Base-by-base conservation (phyloP, 768 basidiomycete species). In the Russula dissimulans region DNA sequence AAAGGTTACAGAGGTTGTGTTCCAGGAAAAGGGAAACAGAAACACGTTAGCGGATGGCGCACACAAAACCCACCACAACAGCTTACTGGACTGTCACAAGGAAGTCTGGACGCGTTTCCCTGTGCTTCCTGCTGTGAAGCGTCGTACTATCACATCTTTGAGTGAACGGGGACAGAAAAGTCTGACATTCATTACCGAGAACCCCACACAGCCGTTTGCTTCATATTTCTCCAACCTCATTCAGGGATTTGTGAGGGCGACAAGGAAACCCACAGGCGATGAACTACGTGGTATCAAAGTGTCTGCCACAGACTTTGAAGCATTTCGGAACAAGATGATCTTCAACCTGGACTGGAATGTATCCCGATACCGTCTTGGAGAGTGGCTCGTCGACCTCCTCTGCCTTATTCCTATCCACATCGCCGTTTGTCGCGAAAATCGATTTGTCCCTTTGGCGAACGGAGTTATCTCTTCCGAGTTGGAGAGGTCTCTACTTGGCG, bases 401-500 rank as follows among this genome's bases (percentile, higher is more conserved):
- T 86, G 84, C 59, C 71, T 86, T 18, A 84, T 85, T 48, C 84
- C 84, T 0, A 84, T 85, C 26, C 84, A 86, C 32, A 74, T 85
- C 38, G 85, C 83, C 0, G 66, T 86, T 18, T 79, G 81, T 4
- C 59, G 59, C 4, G 59, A 60, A 9, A 55, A 60, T 15, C 41
- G 34, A 10, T 50, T 60, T 3, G 18, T 60, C 22, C 59, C 59
- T 15, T 17, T 60, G 9, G 54, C 54, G 5, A 22, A 60, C 3
- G 59, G 59, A 74, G 73, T 84, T 0, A 74, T 71, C 46, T 83
- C 82, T 0, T 60, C 77, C 0, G 75, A 57, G 3, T 5, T 57
- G 5, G 56, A 57, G 17, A 75, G 73, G 49, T 73, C 77, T 0
- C 68, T 85, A 26, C 72, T 86, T 2, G 85, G 84, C 4, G 84